Evolutionary conservation across 1,139 yeast species (phyloP).

Genomic region (Yueomyces sp.): DNA sequence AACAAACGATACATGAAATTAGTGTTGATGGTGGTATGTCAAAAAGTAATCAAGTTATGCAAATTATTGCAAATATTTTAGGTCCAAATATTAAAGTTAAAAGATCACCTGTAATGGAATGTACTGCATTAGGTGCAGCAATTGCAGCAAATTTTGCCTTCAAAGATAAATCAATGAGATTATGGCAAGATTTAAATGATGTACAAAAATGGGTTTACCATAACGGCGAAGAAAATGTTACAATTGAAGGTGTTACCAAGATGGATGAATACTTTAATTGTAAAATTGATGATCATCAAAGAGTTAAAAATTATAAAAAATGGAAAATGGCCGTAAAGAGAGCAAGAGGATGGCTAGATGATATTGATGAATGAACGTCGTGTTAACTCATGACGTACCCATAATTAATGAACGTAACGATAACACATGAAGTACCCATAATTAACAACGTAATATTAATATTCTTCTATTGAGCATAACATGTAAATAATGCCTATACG

Average conservation of each 20-base stretch:
- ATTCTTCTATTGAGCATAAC: too few relatives aligned
- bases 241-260: background rate
- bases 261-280: background rate
- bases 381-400: too few relatives aligned
- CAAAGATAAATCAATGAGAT: slow-evolving; percentile 37
- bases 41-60: slow-evolving; percentile 82
- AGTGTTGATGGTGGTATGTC: slow-evolving; percentile 95
- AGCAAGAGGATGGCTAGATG: slow-evolving; percentile 59
- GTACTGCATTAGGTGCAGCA: slow-evolving; percentile 94
- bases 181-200: slow-evolving; percentile 71
- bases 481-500: too few relatives aligned
- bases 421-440: too few relatives aligned
- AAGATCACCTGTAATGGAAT: slow-evolving; percentile 75
- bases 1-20: background rate
- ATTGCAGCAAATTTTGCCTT: slow-evolving; percentile 83
- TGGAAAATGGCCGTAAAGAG: slow-evolving; percentile 79
- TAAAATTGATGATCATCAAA: slow-evolving; percentile 40
- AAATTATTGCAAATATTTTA: slow-evolving; percentile 83
- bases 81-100: slow-evolving; percentile 77
- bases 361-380: slow-evolving; percentile 5
- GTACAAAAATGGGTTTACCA: slow-evolving; percentile 27
- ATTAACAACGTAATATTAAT: too few relatives aligned
- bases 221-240: background rate
- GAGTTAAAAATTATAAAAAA: slow-evolving; percentile 55
- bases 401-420: too few relatives aligned